phyloP scores from a whole-genome alignment of 225 moss, liverwort and hornwort genomes.

The Sphagnum contortum region DNA sequence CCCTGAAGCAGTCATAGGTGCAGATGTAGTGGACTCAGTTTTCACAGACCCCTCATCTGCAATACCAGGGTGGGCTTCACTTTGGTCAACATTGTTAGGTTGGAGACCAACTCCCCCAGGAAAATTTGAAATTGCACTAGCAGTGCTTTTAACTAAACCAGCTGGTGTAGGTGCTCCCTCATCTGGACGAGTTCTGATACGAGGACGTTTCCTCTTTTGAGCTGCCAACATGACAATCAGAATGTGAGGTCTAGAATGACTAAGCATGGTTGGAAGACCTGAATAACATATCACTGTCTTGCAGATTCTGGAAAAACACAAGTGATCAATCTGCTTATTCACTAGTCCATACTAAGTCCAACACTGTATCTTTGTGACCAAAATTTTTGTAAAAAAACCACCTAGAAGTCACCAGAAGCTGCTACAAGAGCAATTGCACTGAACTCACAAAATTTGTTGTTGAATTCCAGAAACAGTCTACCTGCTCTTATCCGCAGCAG shows the following conservation, averaged over 20 bases:
- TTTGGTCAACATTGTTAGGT: constrained; percentile 26
- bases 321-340: no score
- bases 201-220: constrained; percentile 56
- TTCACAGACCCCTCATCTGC: constrained; percentile 28
- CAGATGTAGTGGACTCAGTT: constrained; percentile 17
- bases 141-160: constrained; percentile 15
- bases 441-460: no score
- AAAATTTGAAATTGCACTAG: constrained; percentile 9
- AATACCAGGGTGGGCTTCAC: constrained; percentile 5
- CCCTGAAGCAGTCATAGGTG: constrained; percentile 5
- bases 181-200: constrained; percentile 42
- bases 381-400: no score
- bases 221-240: constrained; percentile 17
- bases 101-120: constrained; percentile 6
- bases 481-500: no score
- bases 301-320: no score
- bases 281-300: no score
- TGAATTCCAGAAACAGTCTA: no score
- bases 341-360: no score
- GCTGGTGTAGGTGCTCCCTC: constrained; percentile 19
- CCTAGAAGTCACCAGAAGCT: no score
- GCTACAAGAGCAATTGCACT: no score
- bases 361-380: no score
- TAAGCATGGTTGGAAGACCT: no score
- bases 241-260: background rate